These are phyloP conservation scores for Xylaria sp. DNA, from an alignment of 2,329 filamentous ascomycete species.

Conservation along the genomic window DNA sequence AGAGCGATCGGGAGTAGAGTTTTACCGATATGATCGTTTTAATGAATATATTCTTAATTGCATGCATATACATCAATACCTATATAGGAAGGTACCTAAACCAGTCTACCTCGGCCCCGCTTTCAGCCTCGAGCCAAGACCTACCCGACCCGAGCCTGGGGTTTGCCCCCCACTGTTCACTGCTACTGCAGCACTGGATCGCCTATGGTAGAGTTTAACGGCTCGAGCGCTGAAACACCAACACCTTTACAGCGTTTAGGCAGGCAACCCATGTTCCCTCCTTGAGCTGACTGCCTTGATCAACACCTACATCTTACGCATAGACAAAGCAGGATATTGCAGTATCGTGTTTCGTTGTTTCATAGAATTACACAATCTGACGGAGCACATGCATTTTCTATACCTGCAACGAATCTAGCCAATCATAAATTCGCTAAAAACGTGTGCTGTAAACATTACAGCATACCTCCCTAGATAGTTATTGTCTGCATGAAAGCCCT, in stretches of 20 bases:
- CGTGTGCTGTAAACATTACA: conserved; percentile 1
- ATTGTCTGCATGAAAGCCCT: conserved; percentile 6
- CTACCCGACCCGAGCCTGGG: conserved; percentile 8
- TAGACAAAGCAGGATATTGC: conserved; percentile 5
- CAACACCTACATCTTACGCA: neutral
- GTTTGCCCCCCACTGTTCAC: conserved; percentile 19
- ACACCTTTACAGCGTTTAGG: neutral
- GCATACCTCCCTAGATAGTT: neutral
- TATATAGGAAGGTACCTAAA: neutral
- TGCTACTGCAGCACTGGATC: neutral
- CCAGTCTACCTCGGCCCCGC: neutral
- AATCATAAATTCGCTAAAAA: conserved; percentile 4
- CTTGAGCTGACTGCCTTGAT: neutral
- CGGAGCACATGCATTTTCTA: neutral
- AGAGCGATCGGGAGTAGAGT: conserved; percentile 14
- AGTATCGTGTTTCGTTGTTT: conserved; percentile 3
- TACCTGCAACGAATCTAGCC: conserved; percentile 6
- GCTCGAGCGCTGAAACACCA: conserved; percentile 18
- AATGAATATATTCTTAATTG: neutral
- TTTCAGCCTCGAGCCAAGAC: conserved; percentile 13
- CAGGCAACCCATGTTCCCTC: conserved; percentile 6
- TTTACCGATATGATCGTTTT: conserved; percentile 16
- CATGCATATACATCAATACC: neutral
- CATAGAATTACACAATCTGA: neutral
- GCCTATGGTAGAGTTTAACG: conserved; percentile 7